A percentile compares a stretch with the other conserved stretches of the same genome.
Conservation (phyloP, 768 basidiomycete species). For the Thelephora aurantiotincta region DNA sequence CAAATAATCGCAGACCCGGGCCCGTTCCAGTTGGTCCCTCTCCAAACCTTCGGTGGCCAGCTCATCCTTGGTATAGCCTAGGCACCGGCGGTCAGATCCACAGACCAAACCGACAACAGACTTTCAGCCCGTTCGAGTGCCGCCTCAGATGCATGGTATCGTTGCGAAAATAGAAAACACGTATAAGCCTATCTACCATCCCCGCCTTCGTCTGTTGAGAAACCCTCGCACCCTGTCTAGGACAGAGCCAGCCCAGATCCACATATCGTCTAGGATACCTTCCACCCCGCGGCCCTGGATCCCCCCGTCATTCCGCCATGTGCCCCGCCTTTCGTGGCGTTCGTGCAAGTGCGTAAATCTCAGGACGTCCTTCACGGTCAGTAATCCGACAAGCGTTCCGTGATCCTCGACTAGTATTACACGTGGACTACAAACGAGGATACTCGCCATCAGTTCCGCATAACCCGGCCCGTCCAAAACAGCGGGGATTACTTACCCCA, state of each 20-base stretch:
- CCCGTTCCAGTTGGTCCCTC: no score
- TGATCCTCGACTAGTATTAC: conserved; percentile 91
- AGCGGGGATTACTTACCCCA: conserved; percentile 59
- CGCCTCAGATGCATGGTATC: no score
- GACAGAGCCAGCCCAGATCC: not conserved
- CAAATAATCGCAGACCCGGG: no score
- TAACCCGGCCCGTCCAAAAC: not conserved
- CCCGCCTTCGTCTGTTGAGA: no score
- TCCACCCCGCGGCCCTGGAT: not conserved
- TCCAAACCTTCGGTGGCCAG: no score
- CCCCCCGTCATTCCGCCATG: not conserved
- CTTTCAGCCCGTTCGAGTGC: no score
- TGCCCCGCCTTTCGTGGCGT: not conserved
- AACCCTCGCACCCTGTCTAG: no score
- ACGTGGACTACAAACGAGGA: conserved; percentile 51
- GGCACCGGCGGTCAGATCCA: no score
- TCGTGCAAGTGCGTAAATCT: conserved; percentile 43
- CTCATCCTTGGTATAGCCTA: no score
- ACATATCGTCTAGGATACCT: not conserved
- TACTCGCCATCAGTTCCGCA: not conserved
- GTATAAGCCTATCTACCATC: no score
- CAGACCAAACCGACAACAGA: no score
- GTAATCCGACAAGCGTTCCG: conserved; percentile 69
- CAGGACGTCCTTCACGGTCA: conserved; percentile 93
- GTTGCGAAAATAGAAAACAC: no score